Base-by-base conservation (phyloP, 768 basidiomycete genomes). In the Mrakia frigida region DNA sequence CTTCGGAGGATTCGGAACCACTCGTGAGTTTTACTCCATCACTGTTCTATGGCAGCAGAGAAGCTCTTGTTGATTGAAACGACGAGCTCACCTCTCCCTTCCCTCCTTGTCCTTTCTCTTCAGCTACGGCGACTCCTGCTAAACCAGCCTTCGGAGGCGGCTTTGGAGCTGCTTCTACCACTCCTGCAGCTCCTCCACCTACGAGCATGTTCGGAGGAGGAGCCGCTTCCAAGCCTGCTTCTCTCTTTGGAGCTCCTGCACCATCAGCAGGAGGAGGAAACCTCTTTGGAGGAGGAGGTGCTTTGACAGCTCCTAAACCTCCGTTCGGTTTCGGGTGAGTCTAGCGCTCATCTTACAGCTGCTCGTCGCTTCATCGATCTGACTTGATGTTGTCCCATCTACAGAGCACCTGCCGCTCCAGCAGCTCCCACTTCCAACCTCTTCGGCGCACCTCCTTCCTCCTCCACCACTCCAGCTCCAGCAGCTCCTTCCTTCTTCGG, bases 241-340 rank as follows among this genome's bases (percentile, higher is more conserved):
- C 60, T 16, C 76, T 77, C 35, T 77, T 77, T 65, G 76, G 76
- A 63, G 76, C 53, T n/a, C n/a, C 75, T 46, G 60, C 69, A 25
- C 41, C 75, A 21, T n/a, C 75, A 6, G 9, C 71, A 23, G 61
- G 52, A 70, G 67, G 41, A 28, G 35, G 63, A 16, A 23, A 23
- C 16, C 65, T 68, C 65, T 68, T 68, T n/a, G 65, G 65, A 16
- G 65, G 65, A 41, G 65, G 35, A 0, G 65, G 21, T 13, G 65
- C 65, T n/a, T 35, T 39, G 10, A 39, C 65, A 68, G 65, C 65
- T 39, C 65, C 65, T 10, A 68, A 68, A 37, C 65, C 65, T 39
- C 3, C 65, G 37, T 68, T 68, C 65, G 65, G 65, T 11, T 68
- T 68, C 25, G 65, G 65, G 65, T 68, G 7, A n/a, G 65, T 68